phyloP scores from a whole-genome alignment of 2,329 filamentous ascomycete genomes.

The Fusarium veterinarium region DNA sequence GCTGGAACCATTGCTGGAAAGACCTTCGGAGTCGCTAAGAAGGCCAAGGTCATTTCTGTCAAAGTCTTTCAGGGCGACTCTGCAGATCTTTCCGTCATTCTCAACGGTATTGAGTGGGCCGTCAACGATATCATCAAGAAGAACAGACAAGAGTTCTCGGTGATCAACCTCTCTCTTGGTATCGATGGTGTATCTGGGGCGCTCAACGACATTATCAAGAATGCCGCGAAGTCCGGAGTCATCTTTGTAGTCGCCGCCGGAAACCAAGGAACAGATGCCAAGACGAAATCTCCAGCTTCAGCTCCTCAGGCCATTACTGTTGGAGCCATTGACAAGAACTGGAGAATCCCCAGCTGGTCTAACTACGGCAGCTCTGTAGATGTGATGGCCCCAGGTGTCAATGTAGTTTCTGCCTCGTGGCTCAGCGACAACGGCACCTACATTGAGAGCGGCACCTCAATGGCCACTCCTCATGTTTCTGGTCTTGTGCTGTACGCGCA shows the following conservation, averaged over 20 bases:
- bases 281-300: conserved; percentile 47
- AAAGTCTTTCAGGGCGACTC: conserved; percentile 56
- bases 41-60: conserved; percentile 56
- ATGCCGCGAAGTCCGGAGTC: conserved; percentile 59
- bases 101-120: conserved; percentile 55
- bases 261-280: conserved; percentile 54
- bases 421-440: conserved; percentile 55
- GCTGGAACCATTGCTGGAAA: conserved; percentile 51
- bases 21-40: conserved; percentile 57
- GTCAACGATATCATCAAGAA: conserved; percentile 57
- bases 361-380: conserved; percentile 63
- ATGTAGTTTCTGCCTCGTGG: conserved; percentile 61
- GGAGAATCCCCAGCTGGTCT: conserved; percentile 58
- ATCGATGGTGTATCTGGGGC: conserved; percentile 54
- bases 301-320: conserved; percentile 49
- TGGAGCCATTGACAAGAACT: conserved; percentile 51
- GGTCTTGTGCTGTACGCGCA: conserved; percentile 65
- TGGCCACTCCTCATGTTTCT: conserved; percentile 71
- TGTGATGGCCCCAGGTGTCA: conserved; percentile 62
- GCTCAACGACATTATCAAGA: conserved; percentile 62
- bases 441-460: conserved; percentile 68
- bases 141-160: conserved; percentile 54
- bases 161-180: conserved; percentile 67
- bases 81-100: conserved; percentile 47
- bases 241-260: conserved; percentile 66